A percentile compares a stretch with the other conserved stretches of the same genome.
Evolutionary conservation across 2,329 filamentous ascomycete species (phyloP).

Genomic region (Acrocalymma vagum): DNA sequence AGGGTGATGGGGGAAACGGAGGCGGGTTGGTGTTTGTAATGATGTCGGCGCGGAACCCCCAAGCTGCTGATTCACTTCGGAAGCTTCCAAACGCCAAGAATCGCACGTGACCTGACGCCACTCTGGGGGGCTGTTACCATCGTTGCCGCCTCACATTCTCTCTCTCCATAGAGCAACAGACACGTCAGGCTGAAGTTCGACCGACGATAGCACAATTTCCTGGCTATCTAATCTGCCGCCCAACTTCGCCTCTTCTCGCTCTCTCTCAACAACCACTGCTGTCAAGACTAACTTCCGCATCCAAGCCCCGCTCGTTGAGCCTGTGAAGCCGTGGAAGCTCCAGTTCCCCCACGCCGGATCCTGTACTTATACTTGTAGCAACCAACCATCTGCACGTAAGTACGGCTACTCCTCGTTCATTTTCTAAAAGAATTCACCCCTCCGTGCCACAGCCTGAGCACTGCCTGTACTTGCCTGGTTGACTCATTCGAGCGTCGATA

Average conservation of each 20-base stretch:
- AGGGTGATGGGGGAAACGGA: constrained; percentile 22
- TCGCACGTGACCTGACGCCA: constrained; percentile 32
- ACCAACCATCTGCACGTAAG: constrained; percentile 2
- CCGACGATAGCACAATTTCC: constrained; percentile 8
- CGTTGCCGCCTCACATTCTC: constrained; percentile 33
- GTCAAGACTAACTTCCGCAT: constrained; percentile 10
- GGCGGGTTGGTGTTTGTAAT: constrained; percentile 40
- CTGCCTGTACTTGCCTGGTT: constrained; percentile 9
- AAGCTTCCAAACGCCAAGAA: constrained; percentile 26
- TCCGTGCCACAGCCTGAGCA: neutral
- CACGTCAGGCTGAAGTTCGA: constrained; percentile 37
- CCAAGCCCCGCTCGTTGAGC: constrained; percentile 23
- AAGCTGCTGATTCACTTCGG: constrained; percentile 27
- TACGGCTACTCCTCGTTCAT: neutral
- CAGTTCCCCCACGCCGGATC: constrained; percentile 14
- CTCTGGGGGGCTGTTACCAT: constrained; percentile 23
- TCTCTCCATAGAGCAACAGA: constrained; percentile 38
- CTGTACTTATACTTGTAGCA: constrained; percentile 9
- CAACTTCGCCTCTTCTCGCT: neutral
- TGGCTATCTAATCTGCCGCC: constrained; percentile 1
- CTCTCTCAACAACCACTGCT: constrained; percentile 7
- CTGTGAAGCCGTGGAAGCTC: constrained; percentile 14
- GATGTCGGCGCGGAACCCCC: constrained; percentile 35
- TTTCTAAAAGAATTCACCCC: neutral
- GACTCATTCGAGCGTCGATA: constrained; percentile 18